phyloP scores from a whole-genome alignment of 2,329 filamentous ascomycete species.

The Pezicula rhizophila region DNA sequence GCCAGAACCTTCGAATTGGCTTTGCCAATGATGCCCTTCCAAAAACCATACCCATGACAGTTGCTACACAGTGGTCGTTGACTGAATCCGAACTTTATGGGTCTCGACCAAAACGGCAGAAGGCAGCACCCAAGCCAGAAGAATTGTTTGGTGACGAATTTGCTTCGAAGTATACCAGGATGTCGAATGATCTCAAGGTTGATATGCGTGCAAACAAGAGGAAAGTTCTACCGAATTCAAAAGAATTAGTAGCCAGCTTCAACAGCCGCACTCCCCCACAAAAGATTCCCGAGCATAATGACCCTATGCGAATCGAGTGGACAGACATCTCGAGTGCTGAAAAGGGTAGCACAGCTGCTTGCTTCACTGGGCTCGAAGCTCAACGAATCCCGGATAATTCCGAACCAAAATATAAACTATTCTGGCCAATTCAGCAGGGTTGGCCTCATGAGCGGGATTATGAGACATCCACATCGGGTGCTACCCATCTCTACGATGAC shows the following conservation, averaged over 20 bases:
- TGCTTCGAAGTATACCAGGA: slow-evolving; percentile 68
- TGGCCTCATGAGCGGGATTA: slow-evolving; percentile 92
- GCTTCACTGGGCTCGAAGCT: slow-evolving; percentile 76
- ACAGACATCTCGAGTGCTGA: slow-evolving; percentile 68
- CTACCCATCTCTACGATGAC: slow-evolving; percentile 77
- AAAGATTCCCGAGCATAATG: slow-evolving; percentile 88
- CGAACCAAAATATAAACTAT: slow-evolving; percentile 80
- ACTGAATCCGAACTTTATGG: slow-evolving; percentile 81
- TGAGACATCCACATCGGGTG: slow-evolving; percentile 39
- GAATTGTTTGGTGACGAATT: slow-evolving; percentile 84
- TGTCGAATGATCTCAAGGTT: slow-evolving; percentile 80
- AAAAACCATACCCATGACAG: slow-evolving; percentile 88
- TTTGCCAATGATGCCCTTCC: slow-evolving; percentile 93
- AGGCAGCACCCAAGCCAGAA: slow-evolving; percentile 52
- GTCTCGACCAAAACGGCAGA: slow-evolving; percentile 67
- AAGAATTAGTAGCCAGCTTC: slow-evolving; percentile 91
- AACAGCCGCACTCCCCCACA: slow-evolving; percentile 81
- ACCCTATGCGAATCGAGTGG: slow-evolving; percentile 91
- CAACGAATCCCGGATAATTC: slow-evolving; percentile 86
- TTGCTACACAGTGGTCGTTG: slow-evolving; percentile 71
- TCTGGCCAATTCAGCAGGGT: slow-evolving; percentile 84
- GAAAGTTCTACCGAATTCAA: slow-evolving; percentile 93
- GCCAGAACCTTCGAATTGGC: slow-evolving; percentile 90
- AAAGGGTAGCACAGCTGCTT: slow-evolving; percentile 45
- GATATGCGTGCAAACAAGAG: slow-evolving; percentile 92